These are phyloP conservation scores for Mycena albidolilacea DNA, from an alignment of 768 basidiomycete species.

Conservation along the genomic window DNA sequence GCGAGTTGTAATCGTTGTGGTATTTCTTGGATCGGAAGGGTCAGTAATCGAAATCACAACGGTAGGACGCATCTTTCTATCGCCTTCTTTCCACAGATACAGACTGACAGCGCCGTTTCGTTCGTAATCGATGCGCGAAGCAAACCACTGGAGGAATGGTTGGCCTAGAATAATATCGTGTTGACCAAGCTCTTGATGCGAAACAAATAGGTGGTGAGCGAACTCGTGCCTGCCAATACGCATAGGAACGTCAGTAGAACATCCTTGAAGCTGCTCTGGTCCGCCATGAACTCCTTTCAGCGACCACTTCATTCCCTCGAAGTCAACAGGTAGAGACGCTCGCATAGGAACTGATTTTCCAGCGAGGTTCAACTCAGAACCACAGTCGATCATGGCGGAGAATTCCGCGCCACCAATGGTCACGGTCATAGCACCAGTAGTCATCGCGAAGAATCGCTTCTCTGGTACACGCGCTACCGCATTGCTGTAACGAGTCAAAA, in stretches of 20 bases:
- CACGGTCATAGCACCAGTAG: too few relatives aligned
- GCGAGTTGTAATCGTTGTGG: not conserved
- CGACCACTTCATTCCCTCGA: constrained; percentile 30
- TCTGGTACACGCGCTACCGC: not conserved
- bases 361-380: too few relatives aligned
- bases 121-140: constrained; percentile 23
- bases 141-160: constrained; percentile 5
- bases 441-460: not conserved
- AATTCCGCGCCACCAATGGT: too few relatives aligned
- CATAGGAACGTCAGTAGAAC: constrained; percentile 28
- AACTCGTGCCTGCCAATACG: constrained; percentile 19
- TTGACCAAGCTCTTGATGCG: too few relatives aligned
- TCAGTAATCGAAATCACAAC: constrained; percentile 22
- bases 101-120: constrained; percentile 7
- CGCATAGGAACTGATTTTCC: too few relatives aligned
- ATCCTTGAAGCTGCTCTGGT: constrained; percentile 25
- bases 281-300: constrained; percentile 26
- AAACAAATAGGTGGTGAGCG: constrained; percentile 19
- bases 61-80: constrained; percentile 4
- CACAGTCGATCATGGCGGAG: too few relatives aligned
- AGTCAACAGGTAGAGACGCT: constrained; percentile 20
- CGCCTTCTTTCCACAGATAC: constrained; percentile 21
- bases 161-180: too few relatives aligned
- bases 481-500: not conserved
- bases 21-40: constrained; percentile 16